Evolutionary conservation across 352 stramenopile species (phyloP).

Genomic region (Phytophthora pisi): DNA sequence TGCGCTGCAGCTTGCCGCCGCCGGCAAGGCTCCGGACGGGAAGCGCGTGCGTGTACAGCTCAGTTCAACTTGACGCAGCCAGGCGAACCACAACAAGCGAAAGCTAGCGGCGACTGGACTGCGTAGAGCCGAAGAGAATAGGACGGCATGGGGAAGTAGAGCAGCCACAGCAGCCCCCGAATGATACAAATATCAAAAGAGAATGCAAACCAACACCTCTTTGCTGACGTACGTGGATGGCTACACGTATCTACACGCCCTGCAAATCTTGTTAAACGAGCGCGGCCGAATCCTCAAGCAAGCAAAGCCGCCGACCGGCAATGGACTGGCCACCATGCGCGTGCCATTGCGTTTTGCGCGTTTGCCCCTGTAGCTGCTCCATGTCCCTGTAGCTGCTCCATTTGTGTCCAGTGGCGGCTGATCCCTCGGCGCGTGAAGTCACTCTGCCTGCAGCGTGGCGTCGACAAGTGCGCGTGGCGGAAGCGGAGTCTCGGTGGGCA

Average conservation of each 20-base stretch:
- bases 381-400: slow-evolving; percentile 6
- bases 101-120: slow-evolving; percentile 18
- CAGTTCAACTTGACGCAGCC: slow-evolving; percentile 32
- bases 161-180: slow-evolving; percentile 24
- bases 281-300: slow-evolving; percentile 17
- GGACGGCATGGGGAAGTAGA: slow-evolving; percentile 32
- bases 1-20: slow-evolving; percentile 18
- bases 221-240: too few relatives aligned
- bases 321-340: slow-evolving; percentile 16
- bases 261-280: slow-evolving; percentile 22
- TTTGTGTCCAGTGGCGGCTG: slow-evolving; percentile 19
- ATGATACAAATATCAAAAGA: slow-evolving; percentile 37
- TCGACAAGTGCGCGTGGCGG: slow-evolving; percentile 38
- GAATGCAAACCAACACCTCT: neutral
- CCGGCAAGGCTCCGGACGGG: slow-evolving; percentile 19
- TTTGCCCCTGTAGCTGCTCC: slow-evolving; percentile 6
- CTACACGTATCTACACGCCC: too few relatives aligned
- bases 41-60: slow-evolving; percentile 36
- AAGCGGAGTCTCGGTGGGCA: slow-evolving; percentile 62
- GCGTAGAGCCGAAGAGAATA: slow-evolving; percentile 30
- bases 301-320: slow-evolving; percentile 7
- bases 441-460: slow-evolving; percentile 23
- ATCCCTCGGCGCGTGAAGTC: slow-evolving; percentile 6
- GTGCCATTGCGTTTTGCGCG: slow-evolving; percentile 31
- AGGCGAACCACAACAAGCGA: slow-evolving; percentile 20